A percentile compares a stretch with the other conserved stretches of the same genome.
Evolutionary conservation across 2,329 filamentous ascomycete species (phyloP).

Genomic region (Ilyonectria destructans): DNA sequence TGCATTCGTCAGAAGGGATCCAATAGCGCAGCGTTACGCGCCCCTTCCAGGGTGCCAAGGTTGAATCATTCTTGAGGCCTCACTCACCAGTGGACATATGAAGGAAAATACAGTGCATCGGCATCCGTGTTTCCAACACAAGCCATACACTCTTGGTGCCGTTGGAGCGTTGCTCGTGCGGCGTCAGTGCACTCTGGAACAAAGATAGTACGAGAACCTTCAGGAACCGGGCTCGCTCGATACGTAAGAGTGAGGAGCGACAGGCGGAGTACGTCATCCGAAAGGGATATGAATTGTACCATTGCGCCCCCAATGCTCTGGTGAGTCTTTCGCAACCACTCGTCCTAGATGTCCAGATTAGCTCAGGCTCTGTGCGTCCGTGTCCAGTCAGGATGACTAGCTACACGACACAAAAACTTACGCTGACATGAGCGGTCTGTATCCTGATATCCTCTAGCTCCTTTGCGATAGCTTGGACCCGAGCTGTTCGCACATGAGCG

Average conservation of each 20-base stretch:
- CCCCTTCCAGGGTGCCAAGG: neutral
- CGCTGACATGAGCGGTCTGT: slow-evolving; percentile 35
- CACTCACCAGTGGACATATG: slow-evolving; percentile 62
- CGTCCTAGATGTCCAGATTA: slow-evolving; percentile 24
- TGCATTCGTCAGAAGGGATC: slow-evolving; percentile 35
- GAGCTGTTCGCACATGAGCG: slow-evolving; percentile 52
- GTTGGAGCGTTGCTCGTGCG: slow-evolving; percentile 59
- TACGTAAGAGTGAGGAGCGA: slow-evolving; percentile 61
- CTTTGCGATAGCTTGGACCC: slow-evolving; percentile 52
- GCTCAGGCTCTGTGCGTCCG: neutral
- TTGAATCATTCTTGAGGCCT: neutral
- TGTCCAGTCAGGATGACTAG: neutral
- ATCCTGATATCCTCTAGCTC: slow-evolving; percentile 52
- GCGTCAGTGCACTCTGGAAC: slow-evolving; percentile 60
- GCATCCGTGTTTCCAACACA: slow-evolving; percentile 52
- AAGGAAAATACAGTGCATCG: slow-evolving; percentile 56
- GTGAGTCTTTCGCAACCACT: slow-evolving; percentile 46
- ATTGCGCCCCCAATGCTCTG: slow-evolving; percentile 50
- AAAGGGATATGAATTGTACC: slow-evolving; percentile 56
- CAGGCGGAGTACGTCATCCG: slow-evolving; percentile 61
- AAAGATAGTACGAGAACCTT: slow-evolving; percentile 55
- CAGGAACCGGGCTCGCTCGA: slow-evolving; percentile 55
- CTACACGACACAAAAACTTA: slow-evolving; percentile 25
- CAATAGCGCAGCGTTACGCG: no score
- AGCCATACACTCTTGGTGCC: slow-evolving; percentile 60